These are phyloP conservation scores for Millerozyma miso DNA, from an alignment of 805 yeast genomes.

Conservation along the genomic window DNA sequence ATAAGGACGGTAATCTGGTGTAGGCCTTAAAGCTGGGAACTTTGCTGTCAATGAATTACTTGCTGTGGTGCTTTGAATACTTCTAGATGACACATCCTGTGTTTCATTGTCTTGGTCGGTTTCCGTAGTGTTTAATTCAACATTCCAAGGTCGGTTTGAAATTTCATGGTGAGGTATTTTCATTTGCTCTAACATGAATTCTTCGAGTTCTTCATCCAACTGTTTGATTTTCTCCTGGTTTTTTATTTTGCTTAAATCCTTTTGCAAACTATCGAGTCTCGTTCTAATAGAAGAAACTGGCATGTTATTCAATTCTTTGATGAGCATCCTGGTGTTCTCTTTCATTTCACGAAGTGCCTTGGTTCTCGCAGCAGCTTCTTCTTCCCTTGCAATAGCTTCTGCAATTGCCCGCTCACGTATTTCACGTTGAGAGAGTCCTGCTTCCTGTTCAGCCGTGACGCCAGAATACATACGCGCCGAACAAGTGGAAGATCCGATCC, in stretches of 20 bases:
- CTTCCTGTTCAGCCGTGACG: slow-evolving; percentile 4
- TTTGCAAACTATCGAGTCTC: slow-evolving; percentile 27
- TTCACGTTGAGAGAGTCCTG: slow-evolving; percentile 20
- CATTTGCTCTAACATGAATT: slow-evolving; percentile 31
- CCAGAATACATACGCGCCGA: not conserved
- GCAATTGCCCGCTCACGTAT: slow-evolving; percentile 39
- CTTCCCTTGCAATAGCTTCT: slow-evolving; percentile 41
- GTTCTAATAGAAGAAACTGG: slow-evolving; percentile 28
- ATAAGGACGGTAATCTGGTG: slow-evolving; percentile 62
- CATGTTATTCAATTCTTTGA: slow-evolving; percentile 30
- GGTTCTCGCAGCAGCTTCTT: slow-evolving; percentile 33
- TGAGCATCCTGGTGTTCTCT: slow-evolving; percentile 20
- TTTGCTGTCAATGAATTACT: slow-evolving; percentile 24
- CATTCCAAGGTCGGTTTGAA: slow-evolving; percentile 34
- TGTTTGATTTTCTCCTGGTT: slow-evolving; percentile 29
- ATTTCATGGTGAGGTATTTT: slow-evolving; percentile 27
- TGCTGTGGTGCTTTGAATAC: slow-evolving; percentile 26
- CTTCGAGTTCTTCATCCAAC: slow-evolving; percentile 38
- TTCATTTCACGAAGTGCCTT: slow-evolving; percentile 32
- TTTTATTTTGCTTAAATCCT: slow-evolving; percentile 25
- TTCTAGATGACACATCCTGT: slow-evolving; percentile 11
- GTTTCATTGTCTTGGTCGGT: slow-evolving; percentile 1
- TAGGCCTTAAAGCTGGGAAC: slow-evolving; percentile 62
- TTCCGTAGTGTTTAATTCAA: not conserved
- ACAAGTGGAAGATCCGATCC: not conserved